Evolutionary conservation across 495 filamentous ascomycete genomes (phyloP), one percentile per base, ranked within the genome.

Genomic region (Aspergillus hancockii): DNA sequence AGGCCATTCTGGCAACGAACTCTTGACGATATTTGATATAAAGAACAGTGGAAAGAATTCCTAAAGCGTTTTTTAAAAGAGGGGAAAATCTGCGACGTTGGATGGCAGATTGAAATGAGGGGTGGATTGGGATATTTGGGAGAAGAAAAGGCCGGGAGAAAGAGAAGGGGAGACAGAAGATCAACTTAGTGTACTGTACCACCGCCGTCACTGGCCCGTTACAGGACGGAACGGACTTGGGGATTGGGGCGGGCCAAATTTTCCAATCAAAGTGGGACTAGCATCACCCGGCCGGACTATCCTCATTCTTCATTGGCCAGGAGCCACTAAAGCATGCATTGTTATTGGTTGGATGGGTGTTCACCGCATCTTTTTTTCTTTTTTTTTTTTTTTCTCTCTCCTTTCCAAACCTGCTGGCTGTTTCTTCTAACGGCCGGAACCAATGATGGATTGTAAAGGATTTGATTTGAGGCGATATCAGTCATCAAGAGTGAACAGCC

Each of bases 1-100:
- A 83, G 78, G 89, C 89, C 89, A 80, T 89, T 83, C 77, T 73
- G 75, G 87, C 89, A 86, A 86, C 87, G 79, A 81, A 85, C 84
- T 80, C 81, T 91, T 85, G 90, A 95, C 91, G 85, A 88, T 90
- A 88, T 85, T 82, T 80, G 63, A 69, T 61, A 75, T 71, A 55
- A 46, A 53, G 52, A 41, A 22, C 63, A 64, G 61, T 47, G 38
- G 64, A 67, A 67, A 49, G 60, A 58, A 45, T 68, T 70, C 65
- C 60, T 60, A 67, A 67, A 65, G 56, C 66, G 65, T 69, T 66
- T 63, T n/a, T 70, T 58, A 60, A 63, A 65, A 63, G 56, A 57
- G 59, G 50, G 54, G 53, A 59, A 62, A 57, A 63, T 64, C 63
- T 47, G 53, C 31, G 34, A 28, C 12, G 40, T 21, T 43, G 65